phyloP scores from a whole-genome alignment of 208 protist species.

The Vickermania spadyakhi region DNA sequence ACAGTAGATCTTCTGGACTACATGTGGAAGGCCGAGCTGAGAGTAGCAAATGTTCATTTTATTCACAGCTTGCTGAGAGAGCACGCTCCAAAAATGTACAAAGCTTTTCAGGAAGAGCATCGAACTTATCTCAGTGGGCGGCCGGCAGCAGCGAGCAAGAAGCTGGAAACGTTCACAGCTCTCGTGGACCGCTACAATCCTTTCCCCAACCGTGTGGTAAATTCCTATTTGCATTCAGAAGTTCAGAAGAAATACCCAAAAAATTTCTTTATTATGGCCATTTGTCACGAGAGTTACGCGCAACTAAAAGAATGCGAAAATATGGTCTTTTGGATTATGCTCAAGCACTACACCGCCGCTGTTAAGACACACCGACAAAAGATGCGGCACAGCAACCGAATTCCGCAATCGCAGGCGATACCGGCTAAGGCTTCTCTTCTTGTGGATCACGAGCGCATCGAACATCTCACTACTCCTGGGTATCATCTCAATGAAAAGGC shows the following conservation, averaged over 20 bases:
- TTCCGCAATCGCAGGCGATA: neutral
- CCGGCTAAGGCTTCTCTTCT: neutral
- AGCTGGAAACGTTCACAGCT: neutral
- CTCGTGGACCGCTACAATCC: conserved; percentile 2
- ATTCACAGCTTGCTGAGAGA: conserved; percentile 12
- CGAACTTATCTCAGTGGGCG: conserved; percentile 12
- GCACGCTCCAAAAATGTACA: conserved; percentile 10
- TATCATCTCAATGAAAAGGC: conserved; percentile 19
- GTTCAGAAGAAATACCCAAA: conserved; percentile 11
- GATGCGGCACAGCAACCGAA: neutral
- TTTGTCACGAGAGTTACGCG: conserved; percentile 13
- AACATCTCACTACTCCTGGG: conserved; percentile 3
- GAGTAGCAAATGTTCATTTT: conserved; percentile 11
- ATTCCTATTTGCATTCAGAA: conserved; percentile 8
- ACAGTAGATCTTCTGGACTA: conserved; percentile 7
- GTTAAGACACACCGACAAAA: neutral
- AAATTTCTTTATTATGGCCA: conserved; percentile 19
- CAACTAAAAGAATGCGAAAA: conserved; percentile 12
- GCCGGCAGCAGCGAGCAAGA: conserved; percentile 2
- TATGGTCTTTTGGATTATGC: conserved; percentile 7
- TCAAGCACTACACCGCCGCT: neutral
- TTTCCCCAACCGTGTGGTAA: neutral
- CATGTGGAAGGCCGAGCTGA: conserved; percentile 8
- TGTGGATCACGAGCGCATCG: neutral
- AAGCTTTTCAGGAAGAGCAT: conserved; percentile 10